A percentile compares a stretch with the other conserved stretches of the same genome.
These are phyloP conservation scores for Aspergillus carbonarius DNA, from an alignment of 2,329 filamentous ascomycete species.

Conservation along the genomic window DNA sequence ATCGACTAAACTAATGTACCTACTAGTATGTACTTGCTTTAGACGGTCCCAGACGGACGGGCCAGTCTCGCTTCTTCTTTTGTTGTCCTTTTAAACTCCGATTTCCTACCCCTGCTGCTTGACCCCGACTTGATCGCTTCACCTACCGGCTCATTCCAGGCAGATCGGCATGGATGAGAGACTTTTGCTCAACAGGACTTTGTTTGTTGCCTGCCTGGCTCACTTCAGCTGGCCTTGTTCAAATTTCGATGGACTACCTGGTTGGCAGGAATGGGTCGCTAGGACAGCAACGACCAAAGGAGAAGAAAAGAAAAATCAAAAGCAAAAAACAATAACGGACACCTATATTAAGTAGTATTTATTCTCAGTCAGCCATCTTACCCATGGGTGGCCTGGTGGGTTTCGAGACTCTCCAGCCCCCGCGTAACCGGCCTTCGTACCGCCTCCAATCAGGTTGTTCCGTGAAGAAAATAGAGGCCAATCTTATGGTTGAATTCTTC, in stretches of 20 bases:
- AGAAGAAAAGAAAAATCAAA: not conserved
- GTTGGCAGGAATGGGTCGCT: not conserved
- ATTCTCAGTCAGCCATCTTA: not conserved
- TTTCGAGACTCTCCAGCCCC: not conserved
- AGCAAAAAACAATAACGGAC: not conserved
- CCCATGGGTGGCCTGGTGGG: not conserved
- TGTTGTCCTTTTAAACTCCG: not conserved
- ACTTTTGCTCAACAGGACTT: not conserved
- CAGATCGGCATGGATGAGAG: slow-evolving; percentile 10
- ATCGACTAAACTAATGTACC: not conserved
- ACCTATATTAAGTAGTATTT: not conserved
- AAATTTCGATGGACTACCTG: not conserved
- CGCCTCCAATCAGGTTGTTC: not conserved
- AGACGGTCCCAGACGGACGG: not conserved
- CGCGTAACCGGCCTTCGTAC: not conserved
- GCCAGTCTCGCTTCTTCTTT: not conserved
- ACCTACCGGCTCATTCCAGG: not conserved
- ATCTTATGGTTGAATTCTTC: not conserved
- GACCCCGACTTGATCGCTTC: slow-evolving; percentile 2
- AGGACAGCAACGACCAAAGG: not conserved
- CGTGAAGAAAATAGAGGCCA: not conserved
- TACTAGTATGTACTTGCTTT: not conserved
- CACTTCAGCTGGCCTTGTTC: not conserved
- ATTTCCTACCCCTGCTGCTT: not conserved
- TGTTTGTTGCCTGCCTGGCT: not conserved